These are phyloP conservation scores for Cucumis melo DNA, from an alignment of 306 rosid species.

Conservation along the genomic window DNA sequence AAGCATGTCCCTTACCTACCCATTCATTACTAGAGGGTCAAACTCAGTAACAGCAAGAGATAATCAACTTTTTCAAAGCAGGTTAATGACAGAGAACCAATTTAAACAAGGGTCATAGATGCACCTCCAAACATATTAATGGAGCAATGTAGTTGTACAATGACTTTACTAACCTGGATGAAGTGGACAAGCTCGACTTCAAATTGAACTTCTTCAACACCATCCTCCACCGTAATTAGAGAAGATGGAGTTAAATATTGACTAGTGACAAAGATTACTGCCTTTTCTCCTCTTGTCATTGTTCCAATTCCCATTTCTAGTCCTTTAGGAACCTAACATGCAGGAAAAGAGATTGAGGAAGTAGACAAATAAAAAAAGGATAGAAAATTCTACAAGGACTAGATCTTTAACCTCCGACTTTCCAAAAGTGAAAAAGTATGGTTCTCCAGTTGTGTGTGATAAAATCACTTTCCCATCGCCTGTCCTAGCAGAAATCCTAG, in stretches of 20 bases:
- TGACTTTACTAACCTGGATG: constrained; percentile 52
- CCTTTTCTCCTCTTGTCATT: constrained; percentile 81
- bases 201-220: constrained; percentile 64
- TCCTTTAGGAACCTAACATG: constrained; percentile 79
- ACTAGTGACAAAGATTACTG: constrained; percentile 53
- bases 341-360: constrained; percentile 1
- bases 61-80: neutral
- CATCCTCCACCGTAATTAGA: constrained; percentile 47
- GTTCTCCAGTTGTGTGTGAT: constrained; percentile 58
- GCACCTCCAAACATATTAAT: neutral
- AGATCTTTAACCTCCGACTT: constrained; percentile 60
- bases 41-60: constrained; percentile 1
- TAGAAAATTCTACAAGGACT: constrained; percentile 1
- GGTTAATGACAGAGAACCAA: neutral
- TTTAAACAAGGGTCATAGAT: neutral
- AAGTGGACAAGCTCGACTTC: constrained; percentile 94
- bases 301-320: constrained; percentile 96
- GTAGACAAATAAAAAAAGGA: neutral
- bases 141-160: constrained; percentile 9
- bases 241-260: constrained; percentile 69
- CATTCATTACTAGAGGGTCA: constrained; percentile 17
- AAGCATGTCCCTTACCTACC: constrained; percentile 91
- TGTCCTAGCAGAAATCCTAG: constrained; percentile 78
- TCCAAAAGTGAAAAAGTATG: constrained; percentile 77
- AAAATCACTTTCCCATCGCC: constrained; percentile 52